Conservation (phyloP, 2,329 filamentous ascomycete species). For the Colletotrichum cuscutae region DNA sequence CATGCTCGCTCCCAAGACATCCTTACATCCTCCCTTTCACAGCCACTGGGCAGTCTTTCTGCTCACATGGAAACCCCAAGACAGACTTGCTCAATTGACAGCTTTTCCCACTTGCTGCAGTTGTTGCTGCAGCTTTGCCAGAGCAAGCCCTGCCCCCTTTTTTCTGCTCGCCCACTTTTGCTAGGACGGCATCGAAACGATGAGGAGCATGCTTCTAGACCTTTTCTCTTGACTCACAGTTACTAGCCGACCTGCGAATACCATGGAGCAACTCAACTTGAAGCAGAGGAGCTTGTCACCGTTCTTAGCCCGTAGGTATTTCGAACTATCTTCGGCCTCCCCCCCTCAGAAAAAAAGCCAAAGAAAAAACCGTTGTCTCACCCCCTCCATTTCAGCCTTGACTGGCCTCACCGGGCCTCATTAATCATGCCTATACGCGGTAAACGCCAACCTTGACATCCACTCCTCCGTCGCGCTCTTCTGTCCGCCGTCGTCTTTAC, state of each 20-base stretch:
- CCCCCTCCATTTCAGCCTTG: background rate
- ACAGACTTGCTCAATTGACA: background rate
- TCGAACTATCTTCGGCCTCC: background rate
- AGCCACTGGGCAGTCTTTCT: constrained; percentile 30
- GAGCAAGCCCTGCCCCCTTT: background rate
- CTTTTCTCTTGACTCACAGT: constrained; percentile 6
- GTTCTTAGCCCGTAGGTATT: constrained; percentile 1
- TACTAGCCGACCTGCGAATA: background rate
- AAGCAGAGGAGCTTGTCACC: background rate
- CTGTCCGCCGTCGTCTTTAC: background rate
- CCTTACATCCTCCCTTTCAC: background rate
- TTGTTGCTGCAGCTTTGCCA: background rate
- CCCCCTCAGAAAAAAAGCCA: background rate
- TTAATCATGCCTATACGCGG: background rate
- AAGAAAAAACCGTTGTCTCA: background rate
- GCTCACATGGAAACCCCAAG: background rate
- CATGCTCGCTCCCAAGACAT: background rate
- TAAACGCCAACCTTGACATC: background rate
- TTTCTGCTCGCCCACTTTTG: constrained; percentile 14
- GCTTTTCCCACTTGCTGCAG: background rate
- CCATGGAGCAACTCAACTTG: constrained; percentile 5
- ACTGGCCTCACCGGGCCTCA: background rate
- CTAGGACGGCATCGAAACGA: constrained; percentile 9
- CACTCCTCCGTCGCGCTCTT: constrained; percentile 14
- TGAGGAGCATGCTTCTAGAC: constrained; percentile 30